Conservation (phyloP, 108 stramenopile genomes). For the Nitzschia palea region DNA sequence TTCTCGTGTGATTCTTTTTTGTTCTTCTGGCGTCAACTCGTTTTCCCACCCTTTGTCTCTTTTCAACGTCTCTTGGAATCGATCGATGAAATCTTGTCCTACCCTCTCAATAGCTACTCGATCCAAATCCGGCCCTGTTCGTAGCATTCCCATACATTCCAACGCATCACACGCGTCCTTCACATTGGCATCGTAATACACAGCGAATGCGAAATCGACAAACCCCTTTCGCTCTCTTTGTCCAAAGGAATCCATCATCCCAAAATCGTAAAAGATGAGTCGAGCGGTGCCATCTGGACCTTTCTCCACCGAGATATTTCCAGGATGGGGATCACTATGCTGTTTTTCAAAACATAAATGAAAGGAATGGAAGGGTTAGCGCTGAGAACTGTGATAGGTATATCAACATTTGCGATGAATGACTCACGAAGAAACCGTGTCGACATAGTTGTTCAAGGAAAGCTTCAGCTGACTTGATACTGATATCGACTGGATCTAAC, state of each 20-base stretch:
- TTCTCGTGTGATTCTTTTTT: conserved; percentile 66
- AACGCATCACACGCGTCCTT: conserved; percentile 92
- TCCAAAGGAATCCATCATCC: conserved; percentile 98
- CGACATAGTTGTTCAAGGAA: conserved; percentile 95
- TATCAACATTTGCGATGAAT: conserved; percentile 18
- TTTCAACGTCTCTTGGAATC: conserved; percentile 86
- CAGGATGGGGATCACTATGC: conserved; percentile 65
- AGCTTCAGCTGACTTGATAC: conserved; percentile 84
- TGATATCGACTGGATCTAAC: conserved; percentile 82
- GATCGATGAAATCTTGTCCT: conserved; percentile 93
- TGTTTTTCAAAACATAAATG: not conserved
- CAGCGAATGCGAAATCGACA: conserved; percentile 89
- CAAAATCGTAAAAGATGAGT: conserved; percentile 97
- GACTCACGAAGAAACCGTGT: conserved; percentile 88
- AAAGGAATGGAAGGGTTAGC: no score
- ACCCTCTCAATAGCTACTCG: conserved; percentile 95
- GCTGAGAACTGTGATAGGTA: not conserved
- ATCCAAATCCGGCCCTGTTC: conserved; percentile 85
- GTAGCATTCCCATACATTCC: conserved; percentile 91
- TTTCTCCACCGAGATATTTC: conserved; percentile 91
- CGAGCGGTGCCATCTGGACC: conserved; percentile 66
- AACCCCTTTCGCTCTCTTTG: conserved; percentile 73
- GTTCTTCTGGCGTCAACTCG: conserved; percentile 72
- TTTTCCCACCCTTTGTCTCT: conserved; percentile 73
- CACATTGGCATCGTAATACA: conserved; percentile 90